A percentile compares a stretch with the other conserved stretches of the same genome.
Evolutionary conservation across 2,329 filamentous ascomycete genomes (phyloP).

Genomic region (Venturia carpophila): DNA sequence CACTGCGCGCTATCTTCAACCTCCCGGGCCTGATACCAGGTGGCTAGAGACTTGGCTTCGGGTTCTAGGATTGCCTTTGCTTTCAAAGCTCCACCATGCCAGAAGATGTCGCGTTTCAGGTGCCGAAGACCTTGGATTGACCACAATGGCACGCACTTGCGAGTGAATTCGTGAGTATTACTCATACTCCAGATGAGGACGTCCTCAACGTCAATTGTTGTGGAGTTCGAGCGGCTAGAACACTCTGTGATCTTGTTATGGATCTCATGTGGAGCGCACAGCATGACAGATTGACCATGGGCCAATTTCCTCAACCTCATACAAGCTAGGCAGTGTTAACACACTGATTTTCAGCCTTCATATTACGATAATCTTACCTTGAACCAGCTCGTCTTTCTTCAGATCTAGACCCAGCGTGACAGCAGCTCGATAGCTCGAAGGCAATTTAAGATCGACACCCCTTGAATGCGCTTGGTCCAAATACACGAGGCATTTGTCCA

Average conservation of each 20-base stretch:
- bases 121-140: background rate
- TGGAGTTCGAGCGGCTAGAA: background rate
- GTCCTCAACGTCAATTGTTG: constrained; percentile 24
- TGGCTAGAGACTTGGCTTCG: background rate
- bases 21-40: background rate
- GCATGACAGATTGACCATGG: constrained; percentile 56
- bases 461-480: constrained; percentile 64
- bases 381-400: constrained; percentile 61
- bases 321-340: constrained; percentile 42
- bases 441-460: constrained; percentile 60
- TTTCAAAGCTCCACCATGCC: background rate
- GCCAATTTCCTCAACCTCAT: constrained; percentile 65
- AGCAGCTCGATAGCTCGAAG: constrained; percentile 50
- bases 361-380: constrained; percentile 44
- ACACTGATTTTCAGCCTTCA: background rate
- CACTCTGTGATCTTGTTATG: constrained; percentile 23
- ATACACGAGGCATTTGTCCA: constrained; percentile 56
- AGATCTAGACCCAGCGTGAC: constrained; percentile 59
- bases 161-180: background rate
- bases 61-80: background rate
- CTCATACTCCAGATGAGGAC: constrained; percentile 4
- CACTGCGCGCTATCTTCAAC: background rate
- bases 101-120: background rate
- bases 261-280: constrained; percentile 54
- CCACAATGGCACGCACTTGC: background rate